These are phyloP conservation scores for Smittium culicis DNA, from an alignment of 371 early-diverging fungal genomes.

Conservation along the genomic window DNA sequence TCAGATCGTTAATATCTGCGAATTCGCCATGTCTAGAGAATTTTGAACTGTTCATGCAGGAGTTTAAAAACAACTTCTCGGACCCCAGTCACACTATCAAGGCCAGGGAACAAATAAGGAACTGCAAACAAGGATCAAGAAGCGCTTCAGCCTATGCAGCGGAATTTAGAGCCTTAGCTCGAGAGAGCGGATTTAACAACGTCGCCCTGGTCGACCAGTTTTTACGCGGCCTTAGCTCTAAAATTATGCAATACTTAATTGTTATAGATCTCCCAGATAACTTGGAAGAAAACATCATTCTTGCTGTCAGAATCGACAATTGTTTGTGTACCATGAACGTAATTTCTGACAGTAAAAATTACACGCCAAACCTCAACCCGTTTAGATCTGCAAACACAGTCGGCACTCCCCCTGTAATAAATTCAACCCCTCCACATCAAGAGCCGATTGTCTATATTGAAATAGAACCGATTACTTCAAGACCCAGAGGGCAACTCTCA, in stretches of 20 bases:
- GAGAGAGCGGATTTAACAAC: conserved; percentile 1
- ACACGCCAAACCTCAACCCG: neutral
- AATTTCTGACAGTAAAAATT: neutral
- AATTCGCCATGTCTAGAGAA: neutral
- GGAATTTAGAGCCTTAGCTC: neutral
- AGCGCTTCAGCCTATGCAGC: conserved; percentile 1
- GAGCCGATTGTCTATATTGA: neutral
- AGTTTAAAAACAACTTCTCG: conserved; percentile 3
- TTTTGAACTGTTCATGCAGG: neutral
- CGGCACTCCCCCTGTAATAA: neutral
- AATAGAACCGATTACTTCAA: neutral
- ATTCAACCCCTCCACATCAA: neutral
- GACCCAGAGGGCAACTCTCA: neutral
- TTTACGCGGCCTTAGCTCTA: neutral
- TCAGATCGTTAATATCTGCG: neutral
- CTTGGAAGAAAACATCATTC: neutral
- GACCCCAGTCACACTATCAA: neutral
- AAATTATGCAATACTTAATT: conserved; percentile 2
- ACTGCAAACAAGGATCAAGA: conserved; percentile 2
- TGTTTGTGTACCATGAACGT: neutral
- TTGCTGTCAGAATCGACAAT: conserved; percentile 1
- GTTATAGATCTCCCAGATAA: neutral
- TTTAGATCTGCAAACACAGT: neutral
- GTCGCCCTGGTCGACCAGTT: conserved; percentile 8
- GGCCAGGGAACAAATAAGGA: neutral